Evolutionary conservation across 108 stramenopile genomes (phyloP).

Genomic region (Fistulifera pelliculosa): DNA sequence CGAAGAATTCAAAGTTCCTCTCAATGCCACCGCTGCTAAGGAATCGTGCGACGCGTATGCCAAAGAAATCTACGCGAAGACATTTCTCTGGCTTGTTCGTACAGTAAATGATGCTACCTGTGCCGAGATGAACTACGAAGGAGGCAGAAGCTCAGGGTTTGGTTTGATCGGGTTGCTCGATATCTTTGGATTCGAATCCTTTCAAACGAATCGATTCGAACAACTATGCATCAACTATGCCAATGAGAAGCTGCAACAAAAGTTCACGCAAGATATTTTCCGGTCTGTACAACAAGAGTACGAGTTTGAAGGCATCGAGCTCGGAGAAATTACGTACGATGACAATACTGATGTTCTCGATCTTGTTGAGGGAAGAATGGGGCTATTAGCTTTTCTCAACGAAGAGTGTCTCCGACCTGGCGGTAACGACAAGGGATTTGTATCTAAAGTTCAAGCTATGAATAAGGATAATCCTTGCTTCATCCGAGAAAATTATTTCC

Average conservation of each 20-base stretch:
- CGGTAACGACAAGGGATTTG: conserved; percentile 81
- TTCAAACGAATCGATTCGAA: conserved; percentile 80
- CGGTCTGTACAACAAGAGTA: conserved; percentile 86
- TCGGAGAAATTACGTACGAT: conserved; percentile 80
- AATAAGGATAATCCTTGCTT: conserved; percentile 54
- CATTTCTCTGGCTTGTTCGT: conserved; percentile 82
- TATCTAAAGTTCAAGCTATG: conserved; percentile 52
- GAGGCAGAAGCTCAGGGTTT: conserved; percentile 16
- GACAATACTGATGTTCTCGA: conserved; percentile 91
- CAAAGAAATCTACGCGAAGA: conserved; percentile 81
- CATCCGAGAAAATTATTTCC: conserved; percentile 43
- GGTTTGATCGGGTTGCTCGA: conserved; percentile 90
- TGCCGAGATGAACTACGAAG: conserved; percentile 37
- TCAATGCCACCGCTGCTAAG: conserved; percentile 59
- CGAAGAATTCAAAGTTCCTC: conserved; percentile 72
- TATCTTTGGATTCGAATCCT: conserved; percentile 97
- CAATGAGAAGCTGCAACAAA: conserved; percentile 89
- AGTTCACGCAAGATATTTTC: conserved; percentile 89
- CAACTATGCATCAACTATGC: conserved; percentile 92
- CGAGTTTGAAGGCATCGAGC: conserved; percentile 85
- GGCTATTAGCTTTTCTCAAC: conserved; percentile 86
- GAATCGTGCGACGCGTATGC: conserved; percentile 93
- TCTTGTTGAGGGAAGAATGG: conserved; percentile 89
- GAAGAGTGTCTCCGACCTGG: conserved; percentile 93
- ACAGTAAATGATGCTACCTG: conserved; percentile 76